These are phyloP conservation scores for Biancaea sappan DNA, from an alignment of 306 rosid genomes.

Conservation along the genomic window DNA sequence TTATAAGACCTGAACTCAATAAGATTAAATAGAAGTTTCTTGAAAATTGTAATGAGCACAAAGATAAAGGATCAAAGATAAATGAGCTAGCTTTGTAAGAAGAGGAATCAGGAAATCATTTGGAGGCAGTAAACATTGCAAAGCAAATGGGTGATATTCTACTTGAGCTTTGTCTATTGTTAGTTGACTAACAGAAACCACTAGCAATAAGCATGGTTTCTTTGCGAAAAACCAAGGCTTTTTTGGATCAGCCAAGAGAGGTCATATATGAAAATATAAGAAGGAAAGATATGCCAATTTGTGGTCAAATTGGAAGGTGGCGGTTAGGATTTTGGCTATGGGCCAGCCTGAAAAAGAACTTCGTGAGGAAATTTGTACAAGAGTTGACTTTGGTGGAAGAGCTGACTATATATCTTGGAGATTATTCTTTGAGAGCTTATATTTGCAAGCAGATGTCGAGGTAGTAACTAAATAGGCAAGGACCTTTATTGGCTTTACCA, in stretches of 20 bases:
- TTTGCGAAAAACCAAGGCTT: conserved; percentile 38
- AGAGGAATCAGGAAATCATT: conserved; percentile 57
- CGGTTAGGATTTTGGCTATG: conserved; percentile 43
- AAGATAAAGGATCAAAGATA: too few species aligned
- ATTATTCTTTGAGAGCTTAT: not conserved
- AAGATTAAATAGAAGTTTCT: too few species aligned
- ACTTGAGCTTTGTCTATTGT: conserved; percentile 39
- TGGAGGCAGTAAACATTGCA: conserved; percentile 51
- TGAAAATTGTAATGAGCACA: too few species aligned
- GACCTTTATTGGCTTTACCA: too few species aligned
- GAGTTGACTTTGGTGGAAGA: too few species aligned
- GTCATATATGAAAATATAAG: conserved; percentile 24
- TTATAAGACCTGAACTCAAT: too few species aligned
- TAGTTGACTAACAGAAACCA: conserved; percentile 41
- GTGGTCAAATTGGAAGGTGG: conserved; percentile 48
- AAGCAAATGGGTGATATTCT: conserved; percentile 45
- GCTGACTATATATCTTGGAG: conserved; percentile 37
- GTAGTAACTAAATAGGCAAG: too few species aligned
- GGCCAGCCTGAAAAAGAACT: conserved; percentile 26
- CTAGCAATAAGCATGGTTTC: conserved; percentile 33
- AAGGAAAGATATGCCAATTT: conserved; percentile 19
- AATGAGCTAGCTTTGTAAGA: conserved; percentile 55
- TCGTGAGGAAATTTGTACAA: not conserved
- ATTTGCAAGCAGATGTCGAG: not conserved
- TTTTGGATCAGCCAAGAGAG: conserved; percentile 17